phyloP scores from a whole-genome alignment of 2,329 filamentous ascomycete species.

The Pezizomycotina sp. region DNA sequence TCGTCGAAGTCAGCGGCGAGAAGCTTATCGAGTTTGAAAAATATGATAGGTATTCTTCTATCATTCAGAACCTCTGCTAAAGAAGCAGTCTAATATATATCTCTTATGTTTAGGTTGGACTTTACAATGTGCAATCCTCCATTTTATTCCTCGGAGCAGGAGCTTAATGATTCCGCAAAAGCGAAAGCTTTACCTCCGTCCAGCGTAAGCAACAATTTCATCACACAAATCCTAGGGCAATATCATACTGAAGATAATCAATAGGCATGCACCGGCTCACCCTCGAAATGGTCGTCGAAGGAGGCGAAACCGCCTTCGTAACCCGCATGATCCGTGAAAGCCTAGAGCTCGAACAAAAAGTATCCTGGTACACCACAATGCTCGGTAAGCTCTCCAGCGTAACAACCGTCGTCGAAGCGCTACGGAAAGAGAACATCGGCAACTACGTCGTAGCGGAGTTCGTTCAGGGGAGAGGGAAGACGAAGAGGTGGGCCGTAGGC shows the following conservation, averaged over 20 bases:
- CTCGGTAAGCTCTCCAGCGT: slow-evolving; percentile 63
- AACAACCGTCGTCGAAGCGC: slow-evolving; percentile 42
- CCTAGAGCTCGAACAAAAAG: slow-evolving; percentile 35
- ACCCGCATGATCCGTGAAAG: slow-evolving; percentile 55
- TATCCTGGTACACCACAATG: slow-evolving; percentile 86
- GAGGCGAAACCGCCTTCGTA: slow-evolving; percentile 65
- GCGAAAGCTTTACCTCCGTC: slow-evolving; percentile 52
- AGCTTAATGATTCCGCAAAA: slow-evolving; percentile 48
- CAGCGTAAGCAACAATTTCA: slow-evolving; percentile 38
- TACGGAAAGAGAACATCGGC: slow-evolving; percentile 41
- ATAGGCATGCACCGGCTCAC: slow-evolving; percentile 49
- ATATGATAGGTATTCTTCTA: too few species aligned
- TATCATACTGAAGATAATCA: slow-evolving; percentile 5
- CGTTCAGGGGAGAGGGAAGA: slow-evolving; percentile 53
- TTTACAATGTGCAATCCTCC: slow-evolving; percentile 93
- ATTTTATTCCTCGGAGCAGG: slow-evolving; percentile 63
- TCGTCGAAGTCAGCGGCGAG: too few species aligned
- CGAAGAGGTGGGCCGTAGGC: slow-evolving; percentile 68
- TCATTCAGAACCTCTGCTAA: too few species aligned
- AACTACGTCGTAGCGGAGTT: slow-evolving; percentile 78
- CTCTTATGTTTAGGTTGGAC: slow-evolving; percentile 38
- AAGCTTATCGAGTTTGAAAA: too few species aligned
- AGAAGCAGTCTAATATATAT: too few species aligned
- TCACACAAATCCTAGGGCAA: not conserved
- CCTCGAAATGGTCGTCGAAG: slow-evolving; percentile 69